Evolutionary conservation across 73 alveolate genomes (phyloP), one percentile per base, ranked within the genome.

Genomic region (Blepharisma japonicum): DNA sequence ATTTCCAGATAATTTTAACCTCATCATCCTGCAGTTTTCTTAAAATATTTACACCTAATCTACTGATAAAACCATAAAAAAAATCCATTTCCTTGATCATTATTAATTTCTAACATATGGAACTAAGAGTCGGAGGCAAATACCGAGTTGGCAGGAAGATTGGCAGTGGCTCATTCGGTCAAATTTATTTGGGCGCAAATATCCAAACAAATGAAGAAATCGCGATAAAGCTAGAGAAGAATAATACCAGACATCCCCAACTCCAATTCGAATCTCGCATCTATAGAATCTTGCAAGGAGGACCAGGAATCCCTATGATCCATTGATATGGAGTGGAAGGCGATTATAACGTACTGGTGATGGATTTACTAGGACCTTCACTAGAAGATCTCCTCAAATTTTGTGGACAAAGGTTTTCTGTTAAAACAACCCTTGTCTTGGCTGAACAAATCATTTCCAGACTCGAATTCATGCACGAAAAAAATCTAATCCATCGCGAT

Each of bases 91-190:
- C 42, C 42, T 32, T 32, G 42, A 32, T 32, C 42, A 32, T 32
- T 32, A 32, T 32, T 32, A 32, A 32, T 32, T 32, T 32, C 42
- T 32, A 32, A 32, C 42, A 32, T 77, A 77, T 81, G 8, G 81
- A 81, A 81, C 68, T 72, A 53, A 25, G 88, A 81, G 96, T 90
- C 23, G 92, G 96, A 32, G 96, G 98, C 45, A 82, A 93, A 67
- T 94, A 92, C 77, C 82, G 85, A 66, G 66, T 91, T 79, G 94
- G 87, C 55, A 89, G 87, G 68, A 89, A 88, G 74, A 84, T 90
- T 51, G 99, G 97, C 8, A 87, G 92, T 71, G 98, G 98, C 20
- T 88, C 97, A 20, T 91, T 95, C 82, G 98, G 98, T 25, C 91
- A 88, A 32, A 95, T 93, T 68, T 95, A 87, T 77, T 80, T 93